Evolutionary conservation across 306 rosid genomes (phyloP), one percentile per base, ranked within the genome.

Genomic region (Pterocarpus macrocarpus): DNA sequence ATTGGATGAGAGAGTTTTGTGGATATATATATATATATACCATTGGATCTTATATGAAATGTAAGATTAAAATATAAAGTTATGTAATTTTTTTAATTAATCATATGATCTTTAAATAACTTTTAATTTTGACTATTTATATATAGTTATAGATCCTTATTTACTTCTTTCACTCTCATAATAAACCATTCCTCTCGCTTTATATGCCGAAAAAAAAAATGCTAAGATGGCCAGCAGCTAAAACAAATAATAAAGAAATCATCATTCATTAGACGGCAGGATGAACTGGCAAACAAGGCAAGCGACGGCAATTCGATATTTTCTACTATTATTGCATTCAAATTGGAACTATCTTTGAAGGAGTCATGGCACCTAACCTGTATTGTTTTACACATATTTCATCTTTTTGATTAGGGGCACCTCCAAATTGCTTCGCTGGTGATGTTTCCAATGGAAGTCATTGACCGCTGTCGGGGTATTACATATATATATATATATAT

Each of bases 391-490:
- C 28, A 62, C 4, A 28, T 47, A 10, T 47, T 47, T 47, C 53
- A 47, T 47, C 53, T 47, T 47, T 47, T 47, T 47, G 53, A 4
- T 47, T 12, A 9, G 10, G 53, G 53, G 10, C 61, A 55, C 30
- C n/a, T 45, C 71, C 77, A 49, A 34, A 62, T 16, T 28, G 32
- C 43, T 62, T 65, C 30, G 17, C 10, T 13, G 33, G 8, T 64
- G 88, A 76, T 71, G 56, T 81, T 85, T 67, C 69, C 85, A 17
- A 85, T 72, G 34, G 6, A 57, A 15, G 17, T 15, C 49, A 10
- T 76, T 56, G 49, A 5, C 8, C 28, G 28, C 1, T 0, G 28
- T 22, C 28, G 4, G 7, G 67, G 9, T 5, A 62, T 62, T 30
- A 28, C 36, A 12, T 55, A 45, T 22, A 22, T 22, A 22, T 22